Evolutionary conservation across 345 rosid genomes (phyloP), one percentile per base, ranked within the genome.

Genomic region (Microcos paniculata): DNA sequence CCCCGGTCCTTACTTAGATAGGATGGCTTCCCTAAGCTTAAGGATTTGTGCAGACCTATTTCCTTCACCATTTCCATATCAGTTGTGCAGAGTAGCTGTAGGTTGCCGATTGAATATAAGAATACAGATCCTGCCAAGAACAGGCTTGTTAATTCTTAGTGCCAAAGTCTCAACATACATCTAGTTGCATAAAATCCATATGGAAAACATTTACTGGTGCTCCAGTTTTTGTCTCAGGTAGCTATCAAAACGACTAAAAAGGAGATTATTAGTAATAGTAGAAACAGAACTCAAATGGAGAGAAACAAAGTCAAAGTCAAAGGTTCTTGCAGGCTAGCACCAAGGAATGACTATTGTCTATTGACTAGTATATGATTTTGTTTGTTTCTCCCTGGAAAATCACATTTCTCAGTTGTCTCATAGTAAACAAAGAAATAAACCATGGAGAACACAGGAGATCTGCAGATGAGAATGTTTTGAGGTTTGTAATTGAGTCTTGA

Each of bases 21-120:
- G 52, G 87, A 72, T 51, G 94, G 90, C 73, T 88, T 88, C 57
- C 91, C 90, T 0, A 82, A 68, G 80, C 31, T 74, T 46, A 74
- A 42, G 11, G 88, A 84, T 8, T 83, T 82, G 73, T 63, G 72
- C 8, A 73, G 49, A 77, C 82, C 66, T 40, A 88, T 51, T 81
- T 88, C 85, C 80, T 82, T 87, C 62, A 82, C 82, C 82, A 85
- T 64, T 42, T 82, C 84, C 28, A 61, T 14, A 56, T 87, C 87
- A 4, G 77, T 67, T 9, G 76, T 61, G 79, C 78, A 83, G 16
- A 86, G 24, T 1, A 75, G 15, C 59, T 84, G 88, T 28, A 86
- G 52, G 66, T 62, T 82, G 57, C 91, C 89, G 3, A 79, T 81
- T 52, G 91, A 86, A 73, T 86, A 86, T 66, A 78, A 8, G 75